Percentiles rank a stretch among this genome's conserved stretches.
Evolutionary conservation across 176 grass and related monocot species (phyloP).

Genomic region (Aegilops bicornis): DNA sequence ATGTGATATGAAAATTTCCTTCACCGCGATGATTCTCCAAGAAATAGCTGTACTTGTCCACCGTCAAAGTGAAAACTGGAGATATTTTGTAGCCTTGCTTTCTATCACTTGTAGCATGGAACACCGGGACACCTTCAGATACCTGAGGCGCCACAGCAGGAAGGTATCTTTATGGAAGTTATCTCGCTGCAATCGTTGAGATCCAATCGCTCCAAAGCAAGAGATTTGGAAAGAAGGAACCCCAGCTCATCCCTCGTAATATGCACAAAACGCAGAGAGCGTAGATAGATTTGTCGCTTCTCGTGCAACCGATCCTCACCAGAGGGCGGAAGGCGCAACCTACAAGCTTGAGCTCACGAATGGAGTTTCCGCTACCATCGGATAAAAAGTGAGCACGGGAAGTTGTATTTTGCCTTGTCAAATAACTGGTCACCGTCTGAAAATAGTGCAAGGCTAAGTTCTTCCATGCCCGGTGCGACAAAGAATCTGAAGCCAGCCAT

Average conservation of each 20-base stretch:
- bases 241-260: neutral
- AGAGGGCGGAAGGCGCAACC: neutral
- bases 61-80: neutral
- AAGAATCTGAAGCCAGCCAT: neutral
- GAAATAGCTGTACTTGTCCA: neutral
- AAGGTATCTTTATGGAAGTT: neutral
- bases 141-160: neutral
- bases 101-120: neutral
- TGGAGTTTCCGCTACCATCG: neutral
- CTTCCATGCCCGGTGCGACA: neutral
- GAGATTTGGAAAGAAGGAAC: neutral
- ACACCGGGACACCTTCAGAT: neutral
- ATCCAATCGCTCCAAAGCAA: neutral
- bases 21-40: neutral
- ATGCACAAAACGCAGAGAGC: neutral
- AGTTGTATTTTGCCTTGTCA: neutral
- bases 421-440: no score
- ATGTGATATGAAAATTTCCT: neutral
- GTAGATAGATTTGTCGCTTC: neutral
- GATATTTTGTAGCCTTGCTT: neutral
- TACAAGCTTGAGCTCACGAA: neutral
- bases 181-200: neutral
- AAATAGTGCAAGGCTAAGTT: neutral
- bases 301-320: neutral
- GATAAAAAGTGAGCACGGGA: neutral